phyloP scores from a whole-genome alignment of 805 yeast genomes.

The Metschnikowia continentalis region DNA sequence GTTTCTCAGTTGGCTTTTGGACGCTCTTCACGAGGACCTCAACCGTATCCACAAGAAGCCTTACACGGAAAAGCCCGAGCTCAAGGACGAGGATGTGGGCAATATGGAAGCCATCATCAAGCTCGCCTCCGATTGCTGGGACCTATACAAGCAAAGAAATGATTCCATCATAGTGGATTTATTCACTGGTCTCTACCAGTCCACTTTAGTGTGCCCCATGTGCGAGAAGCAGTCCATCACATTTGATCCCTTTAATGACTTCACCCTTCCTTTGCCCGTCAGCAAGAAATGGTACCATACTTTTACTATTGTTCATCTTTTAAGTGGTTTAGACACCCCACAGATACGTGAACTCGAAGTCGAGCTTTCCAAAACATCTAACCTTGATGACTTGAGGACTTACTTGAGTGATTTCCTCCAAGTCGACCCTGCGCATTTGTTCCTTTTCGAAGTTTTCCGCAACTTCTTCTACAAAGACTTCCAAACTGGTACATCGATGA shows the following conservation, averaged over 20 bases:
- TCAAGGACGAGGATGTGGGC: slow-evolving; percentile 55
- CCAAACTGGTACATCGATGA: slow-evolving; percentile 51
- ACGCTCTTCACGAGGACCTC: slow-evolving; percentile 88
- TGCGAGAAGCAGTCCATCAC: slow-evolving; percentile 80
- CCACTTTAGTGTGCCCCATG: slow-evolving; percentile 82
- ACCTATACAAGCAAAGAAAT: slow-evolving; percentile 70
- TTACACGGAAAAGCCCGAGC: slow-evolving; percentile 81
- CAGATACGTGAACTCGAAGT: slow-evolving; percentile 54
- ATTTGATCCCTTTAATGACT: slow-evolving; percentile 89
- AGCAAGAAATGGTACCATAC: slow-evolving; percentile 66
- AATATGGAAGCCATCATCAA: slow-evolving; percentile 50
- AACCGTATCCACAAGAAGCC: slow-evolving; percentile 83
- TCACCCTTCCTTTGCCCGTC: slow-evolving; percentile 85
- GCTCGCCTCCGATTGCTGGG: slow-evolving; percentile 77
- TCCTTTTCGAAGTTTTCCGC: slow-evolving; percentile 49
- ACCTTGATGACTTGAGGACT: slow-evolving; percentile 56
- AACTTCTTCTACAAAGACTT: slow-evolving; percentile 65
- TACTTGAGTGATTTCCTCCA: slow-evolving; percentile 52
- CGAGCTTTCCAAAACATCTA: slow-evolving; percentile 63
- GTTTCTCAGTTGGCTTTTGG: slow-evolving; percentile 79
- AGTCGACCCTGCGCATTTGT: slow-evolving; percentile 25
- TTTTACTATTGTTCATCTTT: slow-evolving; percentile 58
- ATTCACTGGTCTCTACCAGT: slow-evolving; percentile 87
- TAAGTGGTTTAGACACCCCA: slow-evolving; percentile 31
- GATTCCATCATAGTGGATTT: slow-evolving; percentile 82